phyloP scores from a whole-genome alignment of 768 basidiomycete species.

The Austroboletus eburneus region DNA sequence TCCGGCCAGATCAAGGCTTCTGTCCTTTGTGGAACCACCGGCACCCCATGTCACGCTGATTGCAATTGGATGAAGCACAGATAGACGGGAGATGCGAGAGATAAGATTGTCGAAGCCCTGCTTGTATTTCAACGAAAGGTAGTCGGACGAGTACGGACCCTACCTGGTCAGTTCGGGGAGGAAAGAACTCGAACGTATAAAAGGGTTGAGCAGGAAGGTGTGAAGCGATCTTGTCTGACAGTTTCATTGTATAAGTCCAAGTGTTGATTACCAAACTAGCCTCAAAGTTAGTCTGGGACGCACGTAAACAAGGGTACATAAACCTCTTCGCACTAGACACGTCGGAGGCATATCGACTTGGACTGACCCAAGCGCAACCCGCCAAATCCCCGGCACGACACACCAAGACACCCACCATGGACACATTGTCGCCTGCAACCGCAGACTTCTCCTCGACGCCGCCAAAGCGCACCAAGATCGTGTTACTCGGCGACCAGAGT shows the following conservation, averaged over 20 bases:
- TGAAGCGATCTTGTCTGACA: constrained; percentile 61
- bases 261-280: too few relatives aligned
- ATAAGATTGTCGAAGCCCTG: constrained; percentile 92
- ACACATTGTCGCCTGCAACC: constrained; percentile 57
- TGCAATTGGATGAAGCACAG: constrained; percentile 73
- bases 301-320: constrained; percentile 24
- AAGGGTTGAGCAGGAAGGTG: constrained; percentile 54
- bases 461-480: constrained; percentile 94
- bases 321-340: neutral
- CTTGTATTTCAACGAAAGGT: constrained; percentile 1
- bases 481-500: constrained; percentile 93
- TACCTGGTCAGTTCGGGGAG: constrained; percentile 89
- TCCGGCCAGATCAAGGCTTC: constrained; percentile 82
- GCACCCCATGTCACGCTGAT: constrained; percentile 98
- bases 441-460: constrained; percentile 86
- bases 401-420: constrained; percentile 33
- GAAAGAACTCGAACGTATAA: constrained; percentile 96
- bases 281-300: too few relatives aligned
- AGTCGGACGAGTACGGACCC: neutral
- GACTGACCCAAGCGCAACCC: constrained; percentile 5
- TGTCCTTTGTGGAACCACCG: constrained; percentile 86
- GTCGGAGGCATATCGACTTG: constrained; percentile 14
- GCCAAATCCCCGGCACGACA: neutral
- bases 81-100: constrained; percentile 79
- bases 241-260: constrained; percentile 49